Evolutionary conservation across 169 alveolate species (phyloP).

Genomic region (Toxoplasma gondii): DNA sequence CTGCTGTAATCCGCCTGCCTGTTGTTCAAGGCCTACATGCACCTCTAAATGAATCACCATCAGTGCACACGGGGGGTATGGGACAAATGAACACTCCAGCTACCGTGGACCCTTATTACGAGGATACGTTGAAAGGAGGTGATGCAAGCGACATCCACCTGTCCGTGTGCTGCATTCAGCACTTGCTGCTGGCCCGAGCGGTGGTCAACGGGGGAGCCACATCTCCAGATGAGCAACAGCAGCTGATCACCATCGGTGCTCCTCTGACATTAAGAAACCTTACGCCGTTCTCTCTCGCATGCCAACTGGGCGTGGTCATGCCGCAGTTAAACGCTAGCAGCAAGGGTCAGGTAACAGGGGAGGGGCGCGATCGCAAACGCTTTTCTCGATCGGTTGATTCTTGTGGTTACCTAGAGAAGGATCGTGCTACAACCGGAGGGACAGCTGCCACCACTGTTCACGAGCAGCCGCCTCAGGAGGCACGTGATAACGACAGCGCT

Average conservation of each 20-base stretch:
- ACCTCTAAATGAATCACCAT: neutral
- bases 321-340: neutral
- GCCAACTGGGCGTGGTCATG: neutral
- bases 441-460: too few relatives aligned
- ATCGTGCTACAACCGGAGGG: too few relatives aligned
- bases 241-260: neutral
- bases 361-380: too few relatives aligned
- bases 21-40: neutral
- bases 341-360: too few relatives aligned
- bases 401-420: too few relatives aligned
- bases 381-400: too few relatives aligned
- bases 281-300: neutral
- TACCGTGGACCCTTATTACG: neutral
- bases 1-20: neutral
- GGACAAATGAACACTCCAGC: neutral
- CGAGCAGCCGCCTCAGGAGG: too few relatives aligned
- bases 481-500: too few relatives aligned
- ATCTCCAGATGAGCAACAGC: neutral
- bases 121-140: neutral
- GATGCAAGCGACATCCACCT: neutral
- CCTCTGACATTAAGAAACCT: neutral
- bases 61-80: neutral
- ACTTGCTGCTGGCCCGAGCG: neutral
- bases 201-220: neutral
- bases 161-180: neutral